These are phyloP conservation scores for Cucurbita pepo DNA, from an alignment of 306 rosid genomes.

Conservation along the genomic window DNA sequence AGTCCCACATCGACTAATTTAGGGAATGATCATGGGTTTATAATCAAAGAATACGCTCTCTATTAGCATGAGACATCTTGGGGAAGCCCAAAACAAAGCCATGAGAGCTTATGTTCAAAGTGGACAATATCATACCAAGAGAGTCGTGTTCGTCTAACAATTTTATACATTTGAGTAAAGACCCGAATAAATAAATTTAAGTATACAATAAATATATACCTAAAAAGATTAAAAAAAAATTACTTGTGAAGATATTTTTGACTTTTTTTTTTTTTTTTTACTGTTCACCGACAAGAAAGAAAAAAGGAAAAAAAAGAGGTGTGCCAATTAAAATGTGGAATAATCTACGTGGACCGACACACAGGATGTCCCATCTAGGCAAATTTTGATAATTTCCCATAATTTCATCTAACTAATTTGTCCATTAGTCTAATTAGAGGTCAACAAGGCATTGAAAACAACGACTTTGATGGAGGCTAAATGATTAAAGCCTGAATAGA, in stretches of 20 bases:
- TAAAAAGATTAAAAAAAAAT: no score
- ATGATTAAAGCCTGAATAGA: conserved; percentile 2
- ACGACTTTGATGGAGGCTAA: background rate
- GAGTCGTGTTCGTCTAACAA: no score
- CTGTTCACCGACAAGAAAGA: background rate
- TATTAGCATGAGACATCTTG: no score
- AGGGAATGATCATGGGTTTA: no score
- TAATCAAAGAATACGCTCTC: no score
- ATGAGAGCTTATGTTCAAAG: no score
- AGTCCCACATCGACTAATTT: no score
- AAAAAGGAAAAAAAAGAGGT: background rate
- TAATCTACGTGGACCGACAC: background rate
- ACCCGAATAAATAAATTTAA: background rate
- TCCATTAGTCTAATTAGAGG: background rate
- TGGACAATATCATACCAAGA: no score
- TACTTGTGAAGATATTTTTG: background rate
- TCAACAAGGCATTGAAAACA: background rate
- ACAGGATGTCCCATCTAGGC: background rate
- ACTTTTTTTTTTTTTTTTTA: background rate
- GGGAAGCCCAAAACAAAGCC: no score
- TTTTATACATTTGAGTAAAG: no score
- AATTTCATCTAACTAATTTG: background rate
- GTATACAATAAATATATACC: no score
- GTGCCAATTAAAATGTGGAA: background rate
- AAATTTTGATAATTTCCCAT: background rate